Evolutionary conservation across 1,284 basidiomycete genomes (phyloP).

Genomic region (Laetiporus sulphureus): DNA sequence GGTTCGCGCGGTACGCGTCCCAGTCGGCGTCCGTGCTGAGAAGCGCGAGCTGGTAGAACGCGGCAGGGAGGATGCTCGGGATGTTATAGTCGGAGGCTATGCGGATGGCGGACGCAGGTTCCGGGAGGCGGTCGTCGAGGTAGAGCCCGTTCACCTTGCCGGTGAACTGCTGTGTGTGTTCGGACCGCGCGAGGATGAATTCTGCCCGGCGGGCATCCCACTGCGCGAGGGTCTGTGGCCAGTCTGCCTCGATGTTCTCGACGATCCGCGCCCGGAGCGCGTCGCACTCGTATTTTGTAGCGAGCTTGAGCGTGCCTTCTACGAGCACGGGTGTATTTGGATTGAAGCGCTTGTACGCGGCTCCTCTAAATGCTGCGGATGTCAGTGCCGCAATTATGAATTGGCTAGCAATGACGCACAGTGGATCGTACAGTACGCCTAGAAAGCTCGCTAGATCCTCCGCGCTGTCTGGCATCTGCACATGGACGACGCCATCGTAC

Average conservation of each 20-base stretch:
- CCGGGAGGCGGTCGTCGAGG: slow-evolving; percentile 28
- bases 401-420: slow-evolving; percentile 16
- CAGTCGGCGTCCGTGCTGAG: slow-evolving; percentile 28
- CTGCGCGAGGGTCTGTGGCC: slow-evolving; percentile 28
- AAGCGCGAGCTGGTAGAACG: slow-evolving; percentile 28
- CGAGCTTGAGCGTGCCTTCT: slow-evolving; percentile 25
- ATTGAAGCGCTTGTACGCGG: slow-evolving; percentile 27
- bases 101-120: slow-evolving; percentile 28
- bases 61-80: slow-evolving; percentile 27
- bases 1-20: slow-evolving; percentile 23
- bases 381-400: background rate
- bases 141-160: slow-evolving; percentile 26
- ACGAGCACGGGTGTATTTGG: slow-evolving; percentile 28
- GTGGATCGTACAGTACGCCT: slow-evolving; percentile 25
- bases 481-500: slow-evolving; percentile 25
- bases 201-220: slow-evolving; percentile 28
- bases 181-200: slow-evolving; percentile 24
- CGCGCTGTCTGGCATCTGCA: slow-evolving; percentile 25
- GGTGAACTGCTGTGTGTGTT: slow-evolving; percentile 23
- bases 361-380: slow-evolving; percentile 14
- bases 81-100: slow-evolving; percentile 26
- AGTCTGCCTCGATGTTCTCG: slow-evolving; percentile 28
- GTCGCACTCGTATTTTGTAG: slow-evolving; percentile 29
- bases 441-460: slow-evolving; percentile 26
- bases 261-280: slow-evolving; percentile 24